Evolutionary conservation across 1,139 yeast genomes (phyloP).

Genomic region (Magnusiomyces ingens): DNA sequence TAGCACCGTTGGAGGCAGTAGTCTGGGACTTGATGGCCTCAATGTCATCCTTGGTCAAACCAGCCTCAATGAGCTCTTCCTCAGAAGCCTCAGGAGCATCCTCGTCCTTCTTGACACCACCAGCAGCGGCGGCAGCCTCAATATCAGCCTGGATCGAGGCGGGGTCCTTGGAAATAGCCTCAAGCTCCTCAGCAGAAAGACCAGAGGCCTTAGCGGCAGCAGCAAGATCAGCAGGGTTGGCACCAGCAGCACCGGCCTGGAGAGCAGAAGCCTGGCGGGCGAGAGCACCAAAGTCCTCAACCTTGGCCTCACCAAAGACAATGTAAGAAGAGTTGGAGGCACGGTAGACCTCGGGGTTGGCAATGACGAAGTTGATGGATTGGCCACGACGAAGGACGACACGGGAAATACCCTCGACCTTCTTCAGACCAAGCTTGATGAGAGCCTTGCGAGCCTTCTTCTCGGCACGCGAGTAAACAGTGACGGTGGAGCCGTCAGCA

Average conservation of each 20-base stretch:
- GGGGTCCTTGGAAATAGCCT: slow-evolving; percentile 59
- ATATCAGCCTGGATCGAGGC: slow-evolving; percentile 87
- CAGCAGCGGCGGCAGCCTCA: slow-evolving; percentile 65
- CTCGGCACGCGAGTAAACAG: slow-evolving; percentile 83
- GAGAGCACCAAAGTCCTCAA: slow-evolving; percentile 27
- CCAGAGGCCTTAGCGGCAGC: slow-evolving; percentile 17
- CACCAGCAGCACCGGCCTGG: neutral
- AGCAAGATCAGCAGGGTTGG: too few relatives aligned
- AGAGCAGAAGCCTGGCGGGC: slow-evolving; percentile 3
- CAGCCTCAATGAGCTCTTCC: slow-evolving; percentile 71
- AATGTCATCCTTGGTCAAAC: slow-evolving; percentile 71
- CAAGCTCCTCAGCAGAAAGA: slow-evolving; percentile 37
- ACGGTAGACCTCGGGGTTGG: slow-evolving; percentile 91
- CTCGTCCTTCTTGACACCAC: slow-evolving; percentile 25
- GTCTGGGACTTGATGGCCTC: slow-evolving; percentile 86
- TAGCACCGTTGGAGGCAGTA: slow-evolving; percentile 62
- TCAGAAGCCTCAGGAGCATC: slow-evolving; percentile 49
- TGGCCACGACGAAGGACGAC: slow-evolving; percentile 86
- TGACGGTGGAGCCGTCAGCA: slow-evolving; percentile 85
- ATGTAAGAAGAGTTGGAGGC: slow-evolving; percentile 88
- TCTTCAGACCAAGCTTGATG: slow-evolving; percentile 85
- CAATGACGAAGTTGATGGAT: slow-evolving; percentile 86
- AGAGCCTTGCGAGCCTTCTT: slow-evolving; percentile 93
- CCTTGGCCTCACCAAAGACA: slow-evolving; percentile 85
- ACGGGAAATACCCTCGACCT: slow-evolving; percentile 86